A percentile compares a stretch with the other conserved stretches of the same genome.
Conservation (phyloP, 495 filamentous ascomycete genomes). For the Thermothielavioides terrestris region DNA sequence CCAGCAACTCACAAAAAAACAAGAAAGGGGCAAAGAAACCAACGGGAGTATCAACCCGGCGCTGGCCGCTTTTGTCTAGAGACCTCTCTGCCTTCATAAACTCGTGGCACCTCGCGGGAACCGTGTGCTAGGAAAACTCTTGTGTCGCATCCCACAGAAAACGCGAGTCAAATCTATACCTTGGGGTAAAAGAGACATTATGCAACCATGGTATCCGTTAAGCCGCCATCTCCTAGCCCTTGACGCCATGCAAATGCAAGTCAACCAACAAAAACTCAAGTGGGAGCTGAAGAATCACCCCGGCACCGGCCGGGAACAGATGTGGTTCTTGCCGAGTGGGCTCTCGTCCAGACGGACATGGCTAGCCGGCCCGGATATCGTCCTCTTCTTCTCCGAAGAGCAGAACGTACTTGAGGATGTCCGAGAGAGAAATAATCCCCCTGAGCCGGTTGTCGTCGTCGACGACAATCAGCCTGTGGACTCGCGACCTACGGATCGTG, state of each 20-base stretch:
- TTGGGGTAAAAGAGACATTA: conserved; percentile 15
- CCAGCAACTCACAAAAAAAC: too few relatives aligned
- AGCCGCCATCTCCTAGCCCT: conserved; percentile 19
- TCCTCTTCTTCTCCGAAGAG: conserved; percentile 71
- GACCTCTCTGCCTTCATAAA: not conserved
- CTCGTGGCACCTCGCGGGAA: not conserved
- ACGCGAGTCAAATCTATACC: conserved; percentile 22
- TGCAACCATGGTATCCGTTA: conserved; percentile 26
- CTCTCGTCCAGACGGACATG: not conserved
- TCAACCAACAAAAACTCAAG: too few relatives aligned
- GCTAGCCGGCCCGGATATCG: conserved; percentile 23
- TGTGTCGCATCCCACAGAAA: conserved; percentile 5
- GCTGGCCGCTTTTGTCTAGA: not conserved
- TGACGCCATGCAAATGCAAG: conserved; percentile 29
- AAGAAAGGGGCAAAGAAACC: too few relatives aligned
- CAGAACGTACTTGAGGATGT: conserved; percentile 92
- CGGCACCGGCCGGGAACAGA: not conserved
- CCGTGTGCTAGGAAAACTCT: not conserved
- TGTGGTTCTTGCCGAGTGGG: not conserved
- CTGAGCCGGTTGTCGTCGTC: conserved; percentile 78
- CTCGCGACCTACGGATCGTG: conserved; percentile 87
- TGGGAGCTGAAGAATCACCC: too few relatives aligned
- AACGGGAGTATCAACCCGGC: too few relatives aligned
- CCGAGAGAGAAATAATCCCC: conserved; percentile 87
- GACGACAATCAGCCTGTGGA: conserved; percentile 87